phyloP scores from a whole-genome alignment of 2,329 filamentous ascomycete genomes.

The Phialocephala sp. region DNA sequence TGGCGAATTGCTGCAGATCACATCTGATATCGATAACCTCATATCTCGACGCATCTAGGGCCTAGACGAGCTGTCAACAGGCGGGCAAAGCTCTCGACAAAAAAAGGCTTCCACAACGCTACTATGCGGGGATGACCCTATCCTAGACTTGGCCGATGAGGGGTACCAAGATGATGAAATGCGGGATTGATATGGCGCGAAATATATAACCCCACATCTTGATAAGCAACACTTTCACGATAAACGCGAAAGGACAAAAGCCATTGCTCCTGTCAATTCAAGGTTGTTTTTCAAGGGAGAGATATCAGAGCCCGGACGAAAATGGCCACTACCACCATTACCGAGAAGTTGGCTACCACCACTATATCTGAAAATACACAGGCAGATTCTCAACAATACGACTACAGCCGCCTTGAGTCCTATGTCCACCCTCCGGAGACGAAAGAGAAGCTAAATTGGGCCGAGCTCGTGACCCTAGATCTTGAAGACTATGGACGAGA shows the following conservation, averaged over 20 bases:
- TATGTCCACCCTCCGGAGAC: slow-evolving; percentile 55
- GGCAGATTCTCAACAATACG: slow-evolving; percentile 32
- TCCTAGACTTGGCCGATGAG: slow-evolving; percentile 11
- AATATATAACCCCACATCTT: slow-evolving; percentile 11
- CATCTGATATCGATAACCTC: not conserved
- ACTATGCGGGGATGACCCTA: not conserved
- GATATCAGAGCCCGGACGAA: not conserved
- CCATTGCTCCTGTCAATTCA: not conserved
- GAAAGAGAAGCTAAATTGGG: slow-evolving; percentile 52
- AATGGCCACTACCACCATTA: slow-evolving; percentile 11
- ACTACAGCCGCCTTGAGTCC: slow-evolving; percentile 43
- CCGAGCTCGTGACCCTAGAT: slow-evolving; percentile 61
- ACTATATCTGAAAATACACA: slow-evolving; percentile 8
- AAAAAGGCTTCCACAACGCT: not conserved
- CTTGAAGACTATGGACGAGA: slow-evolving; percentile 53
- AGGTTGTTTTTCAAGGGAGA: not conserved
- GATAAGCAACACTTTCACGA: slow-evolving; percentile 11
- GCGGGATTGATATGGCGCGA: slow-evolving; percentile 30
- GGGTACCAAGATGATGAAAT: slow-evolving; percentile 29
- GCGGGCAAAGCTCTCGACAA: not conserved
- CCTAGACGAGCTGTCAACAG: not conserved
- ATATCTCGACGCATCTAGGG: not conserved
- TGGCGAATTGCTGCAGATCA: slow-evolving; percentile 6
- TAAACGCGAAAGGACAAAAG: slow-evolving; percentile 9
- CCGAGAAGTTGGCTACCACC: slow-evolving; percentile 5